Evolutionary conservation across 1,284 basidiomycete genomes (phyloP).

Genomic region (Malassezia psittaci): DNA sequence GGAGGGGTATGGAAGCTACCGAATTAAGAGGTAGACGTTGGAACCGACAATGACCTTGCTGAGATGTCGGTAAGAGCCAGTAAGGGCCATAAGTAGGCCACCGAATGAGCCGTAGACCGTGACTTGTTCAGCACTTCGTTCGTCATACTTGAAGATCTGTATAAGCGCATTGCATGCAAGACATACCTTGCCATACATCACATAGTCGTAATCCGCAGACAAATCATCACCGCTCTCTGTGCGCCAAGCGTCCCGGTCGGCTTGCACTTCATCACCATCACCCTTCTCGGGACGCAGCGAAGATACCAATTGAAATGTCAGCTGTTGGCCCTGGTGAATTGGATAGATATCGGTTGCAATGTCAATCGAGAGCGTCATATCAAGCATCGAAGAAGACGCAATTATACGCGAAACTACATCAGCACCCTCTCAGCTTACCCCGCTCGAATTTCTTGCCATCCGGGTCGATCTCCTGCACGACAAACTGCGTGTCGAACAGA

Average conservation of each 20-base stretch:
- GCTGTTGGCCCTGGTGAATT: conserved; percentile 56
- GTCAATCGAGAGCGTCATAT: conserved; percentile 69
- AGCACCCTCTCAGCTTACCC: conserved; percentile 55
- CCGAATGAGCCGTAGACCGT: conserved; percentile 94
- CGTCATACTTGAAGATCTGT: conserved; percentile 93
- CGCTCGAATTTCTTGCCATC: conserved; percentile 92
- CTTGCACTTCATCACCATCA: conserved; percentile 17
- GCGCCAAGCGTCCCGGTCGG: conserved; percentile 66
- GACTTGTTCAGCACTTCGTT: conserved; percentile 67
- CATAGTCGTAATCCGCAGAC: conserved; percentile 95
- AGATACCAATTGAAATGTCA: conserved; percentile 72
- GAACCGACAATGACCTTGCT: conserved; percentile 83
- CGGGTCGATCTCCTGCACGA: conserved; percentile 43
- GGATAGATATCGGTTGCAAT: conserved; percentile 49
- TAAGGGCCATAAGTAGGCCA: conserved; percentile 87
- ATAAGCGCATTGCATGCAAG: conserved; percentile 3
- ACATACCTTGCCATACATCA: conserved; percentile 93
- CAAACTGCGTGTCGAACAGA: conserved; percentile 45
- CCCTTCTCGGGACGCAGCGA: conserved; percentile 51
- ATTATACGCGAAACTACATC: conserved; percentile 34
- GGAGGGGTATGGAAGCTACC: conserved; percentile 45
- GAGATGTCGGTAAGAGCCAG: conserved; percentile 85
- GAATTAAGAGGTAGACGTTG: conserved; percentile 78
- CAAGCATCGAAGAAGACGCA: conserved; percentile 53
- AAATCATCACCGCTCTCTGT: conserved; percentile 75